Evolutionary conservation across 331 rosid species (phyloP).

Genomic region (Arachis monticola): DNA sequence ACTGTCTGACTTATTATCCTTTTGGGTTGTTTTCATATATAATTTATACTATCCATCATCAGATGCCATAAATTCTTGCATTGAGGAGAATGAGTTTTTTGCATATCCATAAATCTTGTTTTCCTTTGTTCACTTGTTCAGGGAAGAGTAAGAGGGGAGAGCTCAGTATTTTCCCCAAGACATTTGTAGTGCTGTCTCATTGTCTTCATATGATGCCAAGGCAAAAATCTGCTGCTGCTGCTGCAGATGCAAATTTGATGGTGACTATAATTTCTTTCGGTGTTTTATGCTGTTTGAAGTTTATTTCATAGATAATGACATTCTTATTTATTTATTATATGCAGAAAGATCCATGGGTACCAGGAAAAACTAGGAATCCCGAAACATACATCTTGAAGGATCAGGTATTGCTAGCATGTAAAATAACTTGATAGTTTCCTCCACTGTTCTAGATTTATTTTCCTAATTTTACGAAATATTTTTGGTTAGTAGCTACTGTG

Average conservation of each 20-base stretch:
- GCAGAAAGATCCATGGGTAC: slow-evolving; percentile 76
- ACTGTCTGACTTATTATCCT: background rate
- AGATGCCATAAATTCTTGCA: background rate
- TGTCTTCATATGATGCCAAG: slow-evolving; percentile 97
- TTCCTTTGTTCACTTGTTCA: slow-evolving; percentile 29
- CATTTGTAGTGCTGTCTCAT: slow-evolving; percentile 71
- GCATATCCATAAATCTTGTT: background rate
- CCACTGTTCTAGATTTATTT: background rate
- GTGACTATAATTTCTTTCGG: slow-evolving; percentile 34
- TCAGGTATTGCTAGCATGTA: slow-evolving; percentile 65
- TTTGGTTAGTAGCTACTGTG: background rate
- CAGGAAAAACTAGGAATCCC: slow-evolving; percentile 88
- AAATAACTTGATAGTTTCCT: background rate
- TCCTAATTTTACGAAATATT: background rate
- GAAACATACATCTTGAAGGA: slow-evolving; percentile 81
- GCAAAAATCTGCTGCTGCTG: slow-evolving; percentile 68
- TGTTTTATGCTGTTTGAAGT: slow-evolving; percentile 27
- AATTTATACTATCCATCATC: background rate
- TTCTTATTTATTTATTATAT: slow-evolving; percentile 19
- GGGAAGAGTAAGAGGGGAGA: slow-evolving; percentile 98
- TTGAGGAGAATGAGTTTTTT: slow-evolving; percentile 1
- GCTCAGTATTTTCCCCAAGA: slow-evolving; percentile 84
- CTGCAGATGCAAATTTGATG: slow-evolving; percentile 64
- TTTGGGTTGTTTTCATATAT: background rate
- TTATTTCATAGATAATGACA: slow-evolving; percentile 22